Percentiles rank a stretch among this genome's conserved stretches.
phyloP scores from a whole-genome alignment of 2,329 filamentous ascomycete genomes.

The Chalara sp. region DNA sequence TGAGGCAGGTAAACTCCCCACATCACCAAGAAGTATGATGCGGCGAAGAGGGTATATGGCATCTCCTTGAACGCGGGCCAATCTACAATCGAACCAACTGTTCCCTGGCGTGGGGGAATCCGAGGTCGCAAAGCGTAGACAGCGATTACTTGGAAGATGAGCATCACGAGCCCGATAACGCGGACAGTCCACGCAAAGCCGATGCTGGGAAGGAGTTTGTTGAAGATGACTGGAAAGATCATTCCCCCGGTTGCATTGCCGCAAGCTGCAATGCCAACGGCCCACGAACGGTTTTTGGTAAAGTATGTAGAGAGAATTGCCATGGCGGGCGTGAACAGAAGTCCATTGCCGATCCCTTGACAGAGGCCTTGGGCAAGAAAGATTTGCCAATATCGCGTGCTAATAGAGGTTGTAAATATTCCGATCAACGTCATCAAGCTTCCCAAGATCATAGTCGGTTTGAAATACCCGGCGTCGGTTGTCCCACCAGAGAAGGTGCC shows the following conservation, averaged over 20 bases:
- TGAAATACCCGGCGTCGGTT: constrained; percentile 31
- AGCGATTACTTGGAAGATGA: constrained; percentile 25
- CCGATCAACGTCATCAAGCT: constrained; percentile 16
- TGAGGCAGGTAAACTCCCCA: constrained; percentile 36
- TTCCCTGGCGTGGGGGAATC: constrained; percentile 26
- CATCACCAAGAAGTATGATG: constrained; percentile 27
- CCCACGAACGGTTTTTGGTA: constrained; percentile 25
- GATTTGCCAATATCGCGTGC: constrained; percentile 32
- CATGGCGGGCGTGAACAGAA: constrained; percentile 31
- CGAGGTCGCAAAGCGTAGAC: constrained; percentile 31
- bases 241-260: constrained; percentile 33
- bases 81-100: constrained; percentile 34
- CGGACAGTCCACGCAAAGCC: constrained; percentile 37
- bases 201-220: constrained; percentile 29
- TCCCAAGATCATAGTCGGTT: not conserved
- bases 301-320: constrained; percentile 34
- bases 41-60: constrained; percentile 35
- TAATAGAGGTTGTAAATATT: constrained; percentile 30
- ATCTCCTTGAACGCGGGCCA: constrained; percentile 34
- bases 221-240: constrained; percentile 34
- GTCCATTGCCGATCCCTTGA: constrained; percentile 31
- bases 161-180: constrained; percentile 36
- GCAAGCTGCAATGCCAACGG: constrained; percentile 26
- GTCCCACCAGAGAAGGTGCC: constrained; percentile 30
- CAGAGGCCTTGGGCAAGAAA: constrained; percentile 34